Evolutionary conservation across 306 rosid genomes (phyloP), one percentile per base, ranked within the genome.

Genomic region (Quercus alba): DNA sequence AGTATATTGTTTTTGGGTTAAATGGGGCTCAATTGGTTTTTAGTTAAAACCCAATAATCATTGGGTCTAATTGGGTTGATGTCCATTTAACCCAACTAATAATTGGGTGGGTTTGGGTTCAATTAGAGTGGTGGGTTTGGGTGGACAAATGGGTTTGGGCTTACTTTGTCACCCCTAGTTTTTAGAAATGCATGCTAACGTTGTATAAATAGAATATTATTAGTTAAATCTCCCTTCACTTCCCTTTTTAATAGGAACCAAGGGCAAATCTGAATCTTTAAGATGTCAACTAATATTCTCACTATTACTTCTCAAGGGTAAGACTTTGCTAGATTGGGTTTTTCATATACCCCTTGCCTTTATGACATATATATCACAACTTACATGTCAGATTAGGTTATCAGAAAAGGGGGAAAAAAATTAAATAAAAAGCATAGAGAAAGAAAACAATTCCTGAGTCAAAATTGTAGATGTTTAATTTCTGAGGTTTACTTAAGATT

Each of bases 401-500:
- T 17, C 44, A 61, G 5, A 10, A 25, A 13, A 25, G 15, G 14
- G 5, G 23, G 11, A 2, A 63, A 30, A 63, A 30, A 17, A 15
- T 8, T 38, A 41, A 41, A 41, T 41, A 41, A 41, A 41, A 41
- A 41, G 46, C 46, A 26, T 25, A 63, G 20, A 18, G 18, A 28
- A 63, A 63, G 4, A 18, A 64, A 64, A 66, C 44, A 66, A 31
- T 6, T 31, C 71, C 71, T 11, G 4, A 17, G 23, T 66, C 49
- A 62, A 62, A 26, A 23, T 62, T 25, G 5, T 23, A 23, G 38
- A 41, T 62, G 11, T 13, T n/a, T 44, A 44, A 19, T 72, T 78
- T 66, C 56, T 23, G 70, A 68, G 64, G 20, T 35, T 76, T 70
- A 70, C 71, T 79, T 54, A 19, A 35, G 56, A 49, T 59, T n/a